These are phyloP conservation scores for Poa annua DNA, from an alignment of 176 grass and related monocot species.

Conservation along the genomic window DNA sequence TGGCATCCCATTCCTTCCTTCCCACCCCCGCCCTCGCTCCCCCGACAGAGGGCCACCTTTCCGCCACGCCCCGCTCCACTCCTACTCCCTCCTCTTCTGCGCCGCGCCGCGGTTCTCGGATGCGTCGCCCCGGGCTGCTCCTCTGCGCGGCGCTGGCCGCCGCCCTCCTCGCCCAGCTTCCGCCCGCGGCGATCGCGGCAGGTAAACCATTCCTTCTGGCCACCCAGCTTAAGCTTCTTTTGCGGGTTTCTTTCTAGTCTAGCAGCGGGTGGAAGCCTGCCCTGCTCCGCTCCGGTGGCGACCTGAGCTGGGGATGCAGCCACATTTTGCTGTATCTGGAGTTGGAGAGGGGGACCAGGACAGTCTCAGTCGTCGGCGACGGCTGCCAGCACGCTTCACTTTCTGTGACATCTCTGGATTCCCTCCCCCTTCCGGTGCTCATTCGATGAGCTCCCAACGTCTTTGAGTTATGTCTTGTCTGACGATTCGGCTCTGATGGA, in stretches of 20 bases:
- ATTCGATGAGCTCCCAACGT: neutral
- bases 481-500: conserved; percentile 6
- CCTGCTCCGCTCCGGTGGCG: neutral
- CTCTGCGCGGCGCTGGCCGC: conserved; percentile 17
- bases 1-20: conserved; percentile 50
- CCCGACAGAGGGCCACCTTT: neutral
- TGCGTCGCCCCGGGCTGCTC: conserved; percentile 4
- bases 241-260: too few species aligned
- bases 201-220: conserved; percentile 33
- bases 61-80: neutral
- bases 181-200: conserved; percentile 58
- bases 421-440: neutral
- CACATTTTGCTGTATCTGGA: neutral
- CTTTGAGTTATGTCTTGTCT: neutral
- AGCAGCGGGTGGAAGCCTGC: neutral
- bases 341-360: too few species aligned
- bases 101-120: neutral
- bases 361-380: neutral
- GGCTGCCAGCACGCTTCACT: neutral
- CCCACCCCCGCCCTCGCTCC: neutral
- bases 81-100: neutral
- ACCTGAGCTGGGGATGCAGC: conserved; percentile 17
- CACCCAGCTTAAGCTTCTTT: too few species aligned
- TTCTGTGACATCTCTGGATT: neutral
- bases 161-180: conserved; percentile 15